Conservation (phyloP, 1,284 basidiomycete genomes). For the Singerocomus inundabilis region DNA sequence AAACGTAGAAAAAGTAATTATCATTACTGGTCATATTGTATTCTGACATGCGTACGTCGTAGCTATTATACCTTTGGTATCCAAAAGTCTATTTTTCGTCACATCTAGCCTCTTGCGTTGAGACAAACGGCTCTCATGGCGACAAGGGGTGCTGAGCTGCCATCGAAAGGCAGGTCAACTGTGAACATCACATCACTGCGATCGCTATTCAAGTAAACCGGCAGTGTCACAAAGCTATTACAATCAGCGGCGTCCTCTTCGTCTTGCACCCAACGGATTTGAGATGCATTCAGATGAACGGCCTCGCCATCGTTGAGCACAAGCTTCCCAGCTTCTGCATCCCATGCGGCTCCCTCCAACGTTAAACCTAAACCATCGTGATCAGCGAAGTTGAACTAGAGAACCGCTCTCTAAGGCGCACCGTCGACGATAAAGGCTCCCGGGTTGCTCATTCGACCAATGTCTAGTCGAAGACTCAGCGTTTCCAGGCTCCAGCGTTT, state of each 20-base stretch:
- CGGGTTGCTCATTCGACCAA: conserved; percentile 73
- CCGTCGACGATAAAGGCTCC: conserved; percentile 84
- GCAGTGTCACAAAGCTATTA: conserved; percentile 66
- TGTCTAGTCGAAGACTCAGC: conserved; percentile 74
- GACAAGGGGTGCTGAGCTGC: conserved; percentile 60
- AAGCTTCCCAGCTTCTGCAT: conserved; percentile 52
- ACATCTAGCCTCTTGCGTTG: conserved; percentile 60
- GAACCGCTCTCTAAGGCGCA: conserved; percentile 38
- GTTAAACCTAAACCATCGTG: conserved; percentile 60
- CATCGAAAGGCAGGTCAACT: conserved; percentile 75
- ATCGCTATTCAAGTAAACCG: conserved; percentile 91
- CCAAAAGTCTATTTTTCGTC: conserved; percentile 9
- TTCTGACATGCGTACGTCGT: conserved; percentile 13
- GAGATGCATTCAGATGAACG: conserved; percentile 73
- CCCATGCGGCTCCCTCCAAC: conserved; percentile 83
- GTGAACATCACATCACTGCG: conserved; percentile 89
- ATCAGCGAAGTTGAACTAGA: conserved; percentile 11
- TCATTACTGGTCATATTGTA: conserved; percentile 25
- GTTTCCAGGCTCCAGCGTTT: conserved; percentile 92
- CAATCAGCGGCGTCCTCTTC: conserved; percentile 37
- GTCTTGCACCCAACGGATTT: conserved; percentile 84
- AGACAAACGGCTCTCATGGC: conserved; percentile 81
- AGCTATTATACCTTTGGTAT: conserved; percentile 27
- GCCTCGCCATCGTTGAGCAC: conserved; percentile 80
- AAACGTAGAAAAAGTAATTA: conserved; percentile 9